phyloP scores from a whole-genome alignment of 352 stramenopile genomes.

The Phytopythium sindhum region DNA sequence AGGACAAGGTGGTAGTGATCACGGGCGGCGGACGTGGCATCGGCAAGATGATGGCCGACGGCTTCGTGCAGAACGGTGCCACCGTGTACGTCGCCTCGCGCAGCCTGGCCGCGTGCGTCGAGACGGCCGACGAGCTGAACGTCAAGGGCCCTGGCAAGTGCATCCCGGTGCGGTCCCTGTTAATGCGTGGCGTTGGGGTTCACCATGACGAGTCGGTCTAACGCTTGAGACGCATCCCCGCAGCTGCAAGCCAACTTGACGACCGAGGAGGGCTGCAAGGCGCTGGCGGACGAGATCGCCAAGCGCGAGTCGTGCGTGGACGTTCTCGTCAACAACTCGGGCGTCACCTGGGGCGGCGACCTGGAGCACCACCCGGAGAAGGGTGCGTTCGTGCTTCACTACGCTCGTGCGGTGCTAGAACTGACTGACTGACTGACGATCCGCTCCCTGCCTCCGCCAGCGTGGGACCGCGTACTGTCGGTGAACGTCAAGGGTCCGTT shows the following conservation, averaged over 20 bases:
- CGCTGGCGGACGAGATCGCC: slow-evolving; percentile 64
- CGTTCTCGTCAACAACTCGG: slow-evolving; percentile 94
- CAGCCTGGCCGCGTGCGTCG: slow-evolving; percentile 73
- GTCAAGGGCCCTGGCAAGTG: slow-evolving; percentile 54
- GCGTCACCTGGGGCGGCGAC: slow-evolving; percentile 45
- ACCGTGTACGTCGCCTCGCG: slow-evolving; percentile 92
- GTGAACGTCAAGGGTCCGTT: slow-evolving; percentile 96
- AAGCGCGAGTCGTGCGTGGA: slow-evolving; percentile 65
- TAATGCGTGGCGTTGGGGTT: too few species aligned
- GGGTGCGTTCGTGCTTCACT: slow-evolving; percentile 14
- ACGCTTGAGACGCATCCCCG: slow-evolving; percentile 20
- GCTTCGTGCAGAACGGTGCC: slow-evolving; percentile 87
- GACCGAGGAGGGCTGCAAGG: slow-evolving; percentile 25
- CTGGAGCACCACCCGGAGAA: slow-evolving; percentile 28
- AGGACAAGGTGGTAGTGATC: slow-evolving; percentile 84
- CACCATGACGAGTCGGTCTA: too few species aligned
- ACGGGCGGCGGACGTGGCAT: slow-evolving; percentile 93
- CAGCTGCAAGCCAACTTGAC: slow-evolving; percentile 30
- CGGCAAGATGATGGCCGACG: slow-evolving; percentile 93
- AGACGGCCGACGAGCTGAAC: slow-evolving; percentile 64
- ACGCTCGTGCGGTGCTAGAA: too few species aligned
- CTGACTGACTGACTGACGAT: not conserved
- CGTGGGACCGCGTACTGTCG: slow-evolving; percentile 90
- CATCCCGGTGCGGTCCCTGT: slow-evolving; percentile 30
- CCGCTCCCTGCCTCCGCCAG: slow-evolving; percentile 21